Percentiles rank a stretch among this genome's conserved stretches.
phyloP scores from a whole-genome alignment of 2,329 filamentous ascomycete genomes.

The Penicillium sp. region DNA sequence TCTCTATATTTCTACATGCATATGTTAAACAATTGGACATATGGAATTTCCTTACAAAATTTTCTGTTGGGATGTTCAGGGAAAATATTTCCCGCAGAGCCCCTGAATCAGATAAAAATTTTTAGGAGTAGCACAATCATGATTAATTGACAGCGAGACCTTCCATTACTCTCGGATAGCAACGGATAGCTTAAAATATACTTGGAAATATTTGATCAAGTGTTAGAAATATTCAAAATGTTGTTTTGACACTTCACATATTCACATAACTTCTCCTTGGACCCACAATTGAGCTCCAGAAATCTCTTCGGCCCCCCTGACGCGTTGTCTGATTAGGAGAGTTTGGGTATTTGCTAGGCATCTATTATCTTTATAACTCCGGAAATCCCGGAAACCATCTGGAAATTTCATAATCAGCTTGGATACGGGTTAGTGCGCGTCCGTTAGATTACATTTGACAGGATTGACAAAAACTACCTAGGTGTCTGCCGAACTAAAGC shows the following conservation, averaged over 20 bases:
- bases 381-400: neutral
- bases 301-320: constrained; percentile 14
- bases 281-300: constrained; percentile 6
- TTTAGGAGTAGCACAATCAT: neutral
- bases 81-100: neutral
- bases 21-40: no score
- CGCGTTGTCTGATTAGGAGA: constrained; percentile 2
- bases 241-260: neutral
- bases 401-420: neutral
- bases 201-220: neutral
- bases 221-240: constrained; percentile 7
- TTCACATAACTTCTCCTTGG: constrained; percentile 4
- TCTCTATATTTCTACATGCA: neutral
- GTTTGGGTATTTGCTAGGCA: neutral
- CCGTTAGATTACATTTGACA: neutral
- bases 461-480: constrained; percentile 1
- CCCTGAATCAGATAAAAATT: neutral
- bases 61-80: neutral
- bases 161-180: neutral
- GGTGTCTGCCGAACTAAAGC: neutral
- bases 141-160: neutral
- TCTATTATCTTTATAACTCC: neutral
- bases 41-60: neutral
- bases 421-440: neutral
- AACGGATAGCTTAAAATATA: neutral